Evolutionary conservation across 352 stramenopile genomes (phyloP).

Genomic region (Pythium chondricola): DNA sequence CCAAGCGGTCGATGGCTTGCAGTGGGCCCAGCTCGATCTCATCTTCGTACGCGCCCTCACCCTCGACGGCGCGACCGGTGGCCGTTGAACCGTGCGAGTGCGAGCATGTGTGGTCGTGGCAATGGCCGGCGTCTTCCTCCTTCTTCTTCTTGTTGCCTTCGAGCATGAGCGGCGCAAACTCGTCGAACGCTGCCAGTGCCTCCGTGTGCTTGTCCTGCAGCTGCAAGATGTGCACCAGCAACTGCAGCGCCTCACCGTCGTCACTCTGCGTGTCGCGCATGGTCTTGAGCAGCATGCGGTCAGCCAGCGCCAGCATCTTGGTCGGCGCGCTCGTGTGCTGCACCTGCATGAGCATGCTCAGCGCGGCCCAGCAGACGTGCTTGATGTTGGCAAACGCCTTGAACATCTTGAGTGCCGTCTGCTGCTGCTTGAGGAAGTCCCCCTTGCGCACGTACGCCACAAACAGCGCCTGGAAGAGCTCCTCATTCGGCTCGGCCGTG

Average conservation of each 20-base stretch:
- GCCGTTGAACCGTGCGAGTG: conserved; percentile 6
- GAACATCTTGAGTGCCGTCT: conserved; percentile 84
- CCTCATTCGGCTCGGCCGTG: conserved; percentile 43
- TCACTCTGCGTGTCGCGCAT: conserved; percentile 46
- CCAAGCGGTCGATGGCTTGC: conserved; percentile 69
- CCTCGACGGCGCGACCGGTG: conserved; percentile 57
- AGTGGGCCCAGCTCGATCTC: conserved; percentile 82
- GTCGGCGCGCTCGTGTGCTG: conserved; percentile 48
- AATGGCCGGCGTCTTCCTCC: not conserved
- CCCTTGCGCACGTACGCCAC: conserved; percentile 52
- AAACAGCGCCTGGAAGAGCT: conserved; percentile 71
- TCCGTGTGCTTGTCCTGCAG: conserved; percentile 58
- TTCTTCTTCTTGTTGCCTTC: conserved; percentile 9
- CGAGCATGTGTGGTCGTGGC: conserved; percentile 15
- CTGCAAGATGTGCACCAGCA: conserved; percentile 69
- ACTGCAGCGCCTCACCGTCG: conserved; percentile 65
- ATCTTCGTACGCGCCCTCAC: conserved; percentile 69
- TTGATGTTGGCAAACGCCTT: conserved; percentile 67
- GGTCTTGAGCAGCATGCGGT: conserved; percentile 79
- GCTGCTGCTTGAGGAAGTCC: conserved; percentile 82
- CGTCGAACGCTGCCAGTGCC: conserved; percentile 67
- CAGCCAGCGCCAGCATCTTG: conserved; percentile 71
- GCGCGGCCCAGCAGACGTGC: conserved; percentile 76
- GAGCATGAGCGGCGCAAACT: conserved; percentile 40
- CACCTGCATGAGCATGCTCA: conserved; percentile 84